Evolutionary conservation across 768 basidiomycete genomes (phyloP), one percentile per base, ranked within the genome.

Genomic region (Russula sp.): DNA sequence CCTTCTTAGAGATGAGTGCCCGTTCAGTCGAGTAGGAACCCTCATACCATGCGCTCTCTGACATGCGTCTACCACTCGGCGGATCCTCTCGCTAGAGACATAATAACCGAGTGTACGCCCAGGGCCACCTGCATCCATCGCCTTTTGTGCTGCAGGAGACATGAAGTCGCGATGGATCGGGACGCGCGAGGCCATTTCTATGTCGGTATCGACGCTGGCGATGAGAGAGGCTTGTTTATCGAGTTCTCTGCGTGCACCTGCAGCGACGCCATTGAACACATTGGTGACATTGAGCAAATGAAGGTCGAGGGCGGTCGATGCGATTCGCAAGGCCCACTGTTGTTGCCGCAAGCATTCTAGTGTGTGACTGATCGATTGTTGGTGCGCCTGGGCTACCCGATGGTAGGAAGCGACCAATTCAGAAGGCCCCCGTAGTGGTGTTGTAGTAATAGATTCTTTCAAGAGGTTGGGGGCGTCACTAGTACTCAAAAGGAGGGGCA

Each of bases 51-150:
- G 87, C n/a, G 85, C 84, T 55, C 80, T 79, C 16, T 75, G 70
- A 74, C 88, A 91, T 6, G 81, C 82, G 11, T 86, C 86, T 3
- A 83, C 87, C 1, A 92, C 91, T 69, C 86, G 80, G 67, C 79
- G 80, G 90, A 94, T 91, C 75, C 85, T 89, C 49, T 77, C 82
- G 67, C 78, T 81, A 16, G 87, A 86, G 22, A 92, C 88, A 72
- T 92, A 93, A 70, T 89, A 87, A 5, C 86, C 88, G 39, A 94
- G 73, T 8, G 86, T 87, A 50, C 90, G 78, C 16, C 81, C 80
- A 59, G 77, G 80, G 58, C 84, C 86, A 2, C 89, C 89, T 0
- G 80, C 77, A 61, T 90, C 87, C 56, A 90, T 87, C 3, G 86
- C 84, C 68, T 79, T 84, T 42, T 86, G 78, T 58, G 85, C 82